phyloP scores from a whole-genome alignment of 768 basidiomycete genomes.

The Amyloporia xantha region DNA sequence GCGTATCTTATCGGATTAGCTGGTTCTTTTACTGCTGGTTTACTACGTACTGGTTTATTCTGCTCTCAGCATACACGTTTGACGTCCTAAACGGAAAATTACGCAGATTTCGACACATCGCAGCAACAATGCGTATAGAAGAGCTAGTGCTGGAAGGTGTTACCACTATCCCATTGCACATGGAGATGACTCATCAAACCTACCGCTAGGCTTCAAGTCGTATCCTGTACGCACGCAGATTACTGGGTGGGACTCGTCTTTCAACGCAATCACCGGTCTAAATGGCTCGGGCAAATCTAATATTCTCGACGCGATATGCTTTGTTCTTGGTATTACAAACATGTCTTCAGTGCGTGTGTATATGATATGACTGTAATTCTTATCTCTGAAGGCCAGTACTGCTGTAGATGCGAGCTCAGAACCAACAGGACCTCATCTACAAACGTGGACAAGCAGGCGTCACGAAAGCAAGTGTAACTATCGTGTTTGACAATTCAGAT shows the following conservation, averaged over 20 bases:
- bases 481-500: conserved; percentile 98
- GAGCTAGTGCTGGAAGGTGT: conserved; percentile 90
- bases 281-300: conserved; percentile 98
- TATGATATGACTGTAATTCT: no score
- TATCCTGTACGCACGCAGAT: conserved; percentile 96
- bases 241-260: conserved; percentile 94
- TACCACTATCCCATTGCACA: conserved; percentile 1
- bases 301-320: conserved; percentile 98
- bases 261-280: conserved; percentile 96
- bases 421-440: conserved; percentile 97
- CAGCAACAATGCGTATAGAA: conserved; percentile 72
- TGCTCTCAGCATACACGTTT: neutral
- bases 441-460: conserved; percentile 97
- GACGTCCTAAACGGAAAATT: neutral
- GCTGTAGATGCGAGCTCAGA: conserved; percentile 82
- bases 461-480: conserved; percentile 95
- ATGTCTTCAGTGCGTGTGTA: conserved; percentile 67
- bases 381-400: neutral
- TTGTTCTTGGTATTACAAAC: conserved; percentile 96
- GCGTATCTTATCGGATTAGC: neutral
- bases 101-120: neutral
- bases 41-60: neutral
- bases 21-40: neutral
- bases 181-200: neutral
- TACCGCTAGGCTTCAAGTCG: conserved; percentile 81